A percentile compares a stretch with the other conserved stretches of the same genome.
Conservation (phyloP, 495 filamentous ascomycete genomes). For the Margaritispora aquatica region DNA sequence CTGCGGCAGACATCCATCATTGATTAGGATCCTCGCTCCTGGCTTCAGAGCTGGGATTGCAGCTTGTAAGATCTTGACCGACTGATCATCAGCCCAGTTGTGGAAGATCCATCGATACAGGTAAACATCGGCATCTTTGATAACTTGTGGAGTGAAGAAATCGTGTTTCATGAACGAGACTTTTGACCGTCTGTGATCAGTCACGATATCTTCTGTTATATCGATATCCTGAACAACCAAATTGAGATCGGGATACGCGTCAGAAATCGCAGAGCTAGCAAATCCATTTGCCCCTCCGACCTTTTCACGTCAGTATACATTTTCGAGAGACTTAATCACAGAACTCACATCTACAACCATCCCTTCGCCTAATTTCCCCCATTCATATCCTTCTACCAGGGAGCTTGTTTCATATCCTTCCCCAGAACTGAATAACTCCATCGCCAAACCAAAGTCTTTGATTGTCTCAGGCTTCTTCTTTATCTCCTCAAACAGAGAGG, state of each 20-base stretch:
- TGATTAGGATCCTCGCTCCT: conserved; percentile 36
- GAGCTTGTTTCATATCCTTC: conserved; percentile 2
- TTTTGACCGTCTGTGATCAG: conserved; percentile 16
- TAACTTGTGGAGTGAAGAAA: conserved; percentile 39
- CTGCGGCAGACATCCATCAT: conserved; percentile 35
- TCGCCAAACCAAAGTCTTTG: conserved; percentile 8
- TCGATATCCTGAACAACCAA: conserved; percentile 29
- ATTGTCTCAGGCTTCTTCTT: conserved; percentile 4
- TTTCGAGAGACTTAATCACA: no score
- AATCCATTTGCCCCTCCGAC: conserved; percentile 30
- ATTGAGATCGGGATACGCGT: conserved; percentile 23
- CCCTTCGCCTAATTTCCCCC: conserved; percentile 7
- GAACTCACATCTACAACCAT: conserved; percentile 12
- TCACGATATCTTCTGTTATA: conserved; percentile 4
- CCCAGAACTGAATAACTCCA: conserved; percentile 6
- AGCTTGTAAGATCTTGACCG: conserved; percentile 31
- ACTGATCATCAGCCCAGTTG: conserved; percentile 35
- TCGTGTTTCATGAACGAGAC: conserved; percentile 35
- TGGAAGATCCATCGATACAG: conserved; percentile 49
- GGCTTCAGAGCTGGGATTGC: conserved; percentile 36
- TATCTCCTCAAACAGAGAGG: conserved; percentile 4
- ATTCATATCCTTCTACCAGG: conserved; percentile 8
- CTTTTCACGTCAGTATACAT: conserved; percentile 16
- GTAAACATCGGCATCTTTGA: conserved; percentile 43
- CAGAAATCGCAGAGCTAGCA: conserved; percentile 25